Conservation (phyloP, 768 basidiomycete genomes). For the Termitomyces sp. region DNA sequence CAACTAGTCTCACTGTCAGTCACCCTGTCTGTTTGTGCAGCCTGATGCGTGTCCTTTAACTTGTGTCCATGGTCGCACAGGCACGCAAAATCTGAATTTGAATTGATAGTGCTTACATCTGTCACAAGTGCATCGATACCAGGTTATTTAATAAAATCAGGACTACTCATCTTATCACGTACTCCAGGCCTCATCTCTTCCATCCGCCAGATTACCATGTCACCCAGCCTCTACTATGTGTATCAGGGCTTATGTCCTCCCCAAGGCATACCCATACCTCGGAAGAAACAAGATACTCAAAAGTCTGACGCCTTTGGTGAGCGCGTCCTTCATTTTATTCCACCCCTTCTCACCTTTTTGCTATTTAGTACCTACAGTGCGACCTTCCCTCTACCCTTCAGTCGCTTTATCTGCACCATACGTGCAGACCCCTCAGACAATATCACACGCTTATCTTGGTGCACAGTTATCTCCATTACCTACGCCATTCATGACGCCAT, state of each 20-base stretch:
- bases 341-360: background rate
- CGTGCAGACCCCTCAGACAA: conserved; percentile 7
- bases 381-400: conserved; percentile 8
- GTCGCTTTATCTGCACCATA: conserved; percentile 7
- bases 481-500: background rate
- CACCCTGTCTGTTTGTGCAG: conserved; percentile 2
- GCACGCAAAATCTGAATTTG: background rate
- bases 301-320: conserved; percentile 7
- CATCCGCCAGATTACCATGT: background rate
- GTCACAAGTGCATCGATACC: conserved; percentile 6
- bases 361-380: conserved; percentile 7
- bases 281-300: background rate
- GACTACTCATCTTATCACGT: background rate
- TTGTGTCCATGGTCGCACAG: background rate
- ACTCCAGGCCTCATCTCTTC: background rate
- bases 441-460: background rate
- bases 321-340: background rate
- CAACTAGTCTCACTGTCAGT: background rate
- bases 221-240: conserved; percentile 4
- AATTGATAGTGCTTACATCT: background rate
- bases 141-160: background rate
- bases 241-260: conserved; percentile 1
- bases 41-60: background rate
- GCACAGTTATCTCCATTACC: background rate
- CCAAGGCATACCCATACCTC: conserved; percentile 11